Percentiles rank a stretch among this genome's conserved stretches.
phyloP scores from a whole-genome alignment of 2,329 filamentous ascomycete species.

The Seiridium cupressi region DNA sequence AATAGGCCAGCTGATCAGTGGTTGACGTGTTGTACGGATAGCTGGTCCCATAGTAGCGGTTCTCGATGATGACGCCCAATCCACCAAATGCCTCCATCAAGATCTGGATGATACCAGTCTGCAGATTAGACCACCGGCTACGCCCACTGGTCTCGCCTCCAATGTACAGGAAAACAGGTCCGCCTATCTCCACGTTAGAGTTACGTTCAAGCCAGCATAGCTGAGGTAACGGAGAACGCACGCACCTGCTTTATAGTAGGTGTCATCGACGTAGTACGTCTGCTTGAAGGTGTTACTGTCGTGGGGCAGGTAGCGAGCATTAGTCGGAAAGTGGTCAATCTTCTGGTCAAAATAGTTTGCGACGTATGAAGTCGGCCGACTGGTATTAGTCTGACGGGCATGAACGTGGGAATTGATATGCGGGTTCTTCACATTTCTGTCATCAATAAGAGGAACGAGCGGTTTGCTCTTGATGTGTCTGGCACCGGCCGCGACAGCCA shows the following conservation, averaged over 20 bases:
- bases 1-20: conserved; percentile 45
- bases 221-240: neutral
- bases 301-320: conserved; percentile 35
- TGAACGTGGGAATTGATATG: neutral
- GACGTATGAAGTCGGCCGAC: conserved; percentile 15
- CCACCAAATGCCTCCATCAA: conserved; percentile 53
- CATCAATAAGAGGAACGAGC: neutral
- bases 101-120: conserved; percentile 45
- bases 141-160: conserved; percentile 29
- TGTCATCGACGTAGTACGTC: conserved; percentile 52
- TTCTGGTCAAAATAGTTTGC: conserved; percentile 29
- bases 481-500: neutral
- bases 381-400: neutral
- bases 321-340: conserved; percentile 46
- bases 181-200: conserved; percentile 34
- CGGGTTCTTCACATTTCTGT: neutral
- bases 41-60: conserved; percentile 48
- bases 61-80: conserved; percentile 52
- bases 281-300: conserved; percentile 50
- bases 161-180: conserved; percentile 35
- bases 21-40: conserved; percentile 45
- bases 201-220: neutral
- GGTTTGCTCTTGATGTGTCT: neutral
- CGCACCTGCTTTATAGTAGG: conserved; percentile 46
- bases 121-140: conserved; percentile 23